Conservation (phyloP, 345 rosid genomes). For the Populus tremula region DNA sequence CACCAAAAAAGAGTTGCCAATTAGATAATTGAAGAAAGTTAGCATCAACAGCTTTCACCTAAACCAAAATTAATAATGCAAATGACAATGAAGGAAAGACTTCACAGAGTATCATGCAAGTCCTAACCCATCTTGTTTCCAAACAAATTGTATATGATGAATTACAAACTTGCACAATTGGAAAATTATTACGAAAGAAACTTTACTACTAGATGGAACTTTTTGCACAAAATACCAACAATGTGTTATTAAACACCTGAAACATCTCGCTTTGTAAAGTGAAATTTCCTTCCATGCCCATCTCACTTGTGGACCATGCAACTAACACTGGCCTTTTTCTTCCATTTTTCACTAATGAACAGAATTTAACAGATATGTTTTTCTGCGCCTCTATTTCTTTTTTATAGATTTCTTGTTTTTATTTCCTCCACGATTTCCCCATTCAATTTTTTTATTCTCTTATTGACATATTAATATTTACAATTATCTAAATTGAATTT, state of each 20-base stretch:
- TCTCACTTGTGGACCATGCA: background rate
- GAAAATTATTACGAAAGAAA: background rate
- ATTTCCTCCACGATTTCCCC: background rate
- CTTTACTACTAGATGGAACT: background rate
- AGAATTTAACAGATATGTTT: background rate
- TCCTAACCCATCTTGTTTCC: background rate
- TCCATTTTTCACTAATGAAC: background rate
- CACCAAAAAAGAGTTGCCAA: slow-evolving; percentile 18
- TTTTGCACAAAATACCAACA: background rate
- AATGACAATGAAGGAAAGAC: background rate
- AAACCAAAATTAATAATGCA: background rate
- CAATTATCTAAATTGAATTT: background rate
- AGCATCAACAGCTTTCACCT: background rate
- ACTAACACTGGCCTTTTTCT: background rate
- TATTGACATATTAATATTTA: no score
- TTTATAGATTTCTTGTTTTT: background rate
- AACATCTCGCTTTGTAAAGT: background rate
- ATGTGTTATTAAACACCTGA: background rate
- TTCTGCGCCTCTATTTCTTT: background rate
- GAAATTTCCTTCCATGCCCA: no score
- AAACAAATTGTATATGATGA: background rate
- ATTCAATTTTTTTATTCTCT: background rate
- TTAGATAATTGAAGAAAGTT: background rate
- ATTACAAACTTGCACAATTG: background rate
- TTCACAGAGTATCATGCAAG: background rate